These are phyloP conservation scores for Hyphopichia wangnamkhiaoensis DNA, from an alignment of 1,139 yeast genomes.

Conservation along the genomic window DNA sequence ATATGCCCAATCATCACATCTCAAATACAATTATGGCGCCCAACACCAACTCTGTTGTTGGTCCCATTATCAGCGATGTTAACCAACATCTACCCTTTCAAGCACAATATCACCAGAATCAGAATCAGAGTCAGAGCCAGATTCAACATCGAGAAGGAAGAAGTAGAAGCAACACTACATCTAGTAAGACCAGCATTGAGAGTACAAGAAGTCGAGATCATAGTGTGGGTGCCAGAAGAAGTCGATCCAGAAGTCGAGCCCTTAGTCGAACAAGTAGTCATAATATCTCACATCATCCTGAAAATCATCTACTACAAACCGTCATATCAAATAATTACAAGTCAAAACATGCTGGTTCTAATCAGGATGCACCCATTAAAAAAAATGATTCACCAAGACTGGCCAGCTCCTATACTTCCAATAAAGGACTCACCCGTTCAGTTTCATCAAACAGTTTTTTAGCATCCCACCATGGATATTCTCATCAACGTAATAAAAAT, in stretches of 20 bases:
- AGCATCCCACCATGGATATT: background rate
- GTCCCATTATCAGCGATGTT: no score
- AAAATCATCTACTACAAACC: constrained; percentile 13
- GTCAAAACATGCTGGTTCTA: constrained; percentile 1
- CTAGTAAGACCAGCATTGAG: background rate
- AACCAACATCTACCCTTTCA: no score
- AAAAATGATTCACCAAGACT: background rate
- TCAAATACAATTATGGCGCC: no score
- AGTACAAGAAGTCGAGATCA: background rate
- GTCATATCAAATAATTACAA: constrained; percentile 11
- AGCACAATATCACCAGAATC: no score
- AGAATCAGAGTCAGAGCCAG: no score
- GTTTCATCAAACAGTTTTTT: constrained; percentile 7
- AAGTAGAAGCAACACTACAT: background rate
- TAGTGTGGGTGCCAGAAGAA: background rate
- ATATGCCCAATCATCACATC: no score
- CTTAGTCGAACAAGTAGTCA: background rate
- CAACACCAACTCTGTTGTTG: no score
- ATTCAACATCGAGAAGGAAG: no score
- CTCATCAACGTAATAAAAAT: constrained; percentile 12
- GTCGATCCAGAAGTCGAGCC: constrained; percentile 2
- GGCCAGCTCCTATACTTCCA: background rate
- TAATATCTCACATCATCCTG: background rate
- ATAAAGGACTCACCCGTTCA: constrained; percentile 2
- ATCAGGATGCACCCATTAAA: background rate